Conservation (phyloP, 164 flowering plant genomes). For the Stephania cephalantha region DNA sequence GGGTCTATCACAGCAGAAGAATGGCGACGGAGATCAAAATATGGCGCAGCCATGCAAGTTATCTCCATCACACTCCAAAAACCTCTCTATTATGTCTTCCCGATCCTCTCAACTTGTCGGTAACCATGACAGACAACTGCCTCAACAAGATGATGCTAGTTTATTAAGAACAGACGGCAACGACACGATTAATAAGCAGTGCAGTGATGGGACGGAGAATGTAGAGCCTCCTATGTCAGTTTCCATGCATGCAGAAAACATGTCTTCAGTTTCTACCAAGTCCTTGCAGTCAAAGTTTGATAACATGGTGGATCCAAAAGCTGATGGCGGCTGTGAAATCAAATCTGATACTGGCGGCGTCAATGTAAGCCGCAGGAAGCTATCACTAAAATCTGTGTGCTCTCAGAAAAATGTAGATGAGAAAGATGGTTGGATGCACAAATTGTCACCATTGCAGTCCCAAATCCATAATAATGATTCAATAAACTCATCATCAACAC, state of each 20-base stretch:
- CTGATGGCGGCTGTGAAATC: slow-evolving; percentile 9
- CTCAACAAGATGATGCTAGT: slow-evolving; percentile 2
- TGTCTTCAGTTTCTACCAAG: slow-evolving; percentile 6
- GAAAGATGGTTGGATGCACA: slow-evolving; percentile 11
- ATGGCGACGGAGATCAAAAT: slow-evolving; percentile 11
- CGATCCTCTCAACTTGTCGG: not conserved
- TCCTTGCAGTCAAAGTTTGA: slow-evolving; percentile 1
- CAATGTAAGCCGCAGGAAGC: slow-evolving; percentile 11
- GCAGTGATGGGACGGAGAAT: slow-evolving; percentile 15
- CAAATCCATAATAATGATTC: slow-evolving; percentile 1
- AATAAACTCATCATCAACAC: slow-evolving; percentile 6
- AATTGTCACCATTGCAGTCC: slow-evolving; percentile 4
- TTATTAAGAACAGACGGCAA: not conserved
- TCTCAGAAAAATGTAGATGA: slow-evolving; percentile 15
- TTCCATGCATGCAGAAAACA: slow-evolving; percentile 6
- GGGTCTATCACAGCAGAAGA: slow-evolving; percentile 11
- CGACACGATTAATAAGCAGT: slow-evolving; percentile 5
- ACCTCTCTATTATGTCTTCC: slow-evolving; percentile 5
- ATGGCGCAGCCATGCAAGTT: slow-evolving; percentile 10
- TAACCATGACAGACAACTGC: slow-evolving; percentile 3
- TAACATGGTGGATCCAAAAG: slow-evolving; percentile 8
- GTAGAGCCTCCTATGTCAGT: slow-evolving; percentile 1
- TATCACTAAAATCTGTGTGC: slow-evolving; percentile 27
- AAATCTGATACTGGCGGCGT: not conserved
- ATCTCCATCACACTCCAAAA: slow-evolving; percentile 11